These are phyloP conservation scores for Ascoidea asiatica DNA, from an alignment of 805 yeast species.

Conservation along the genomic window DNA sequence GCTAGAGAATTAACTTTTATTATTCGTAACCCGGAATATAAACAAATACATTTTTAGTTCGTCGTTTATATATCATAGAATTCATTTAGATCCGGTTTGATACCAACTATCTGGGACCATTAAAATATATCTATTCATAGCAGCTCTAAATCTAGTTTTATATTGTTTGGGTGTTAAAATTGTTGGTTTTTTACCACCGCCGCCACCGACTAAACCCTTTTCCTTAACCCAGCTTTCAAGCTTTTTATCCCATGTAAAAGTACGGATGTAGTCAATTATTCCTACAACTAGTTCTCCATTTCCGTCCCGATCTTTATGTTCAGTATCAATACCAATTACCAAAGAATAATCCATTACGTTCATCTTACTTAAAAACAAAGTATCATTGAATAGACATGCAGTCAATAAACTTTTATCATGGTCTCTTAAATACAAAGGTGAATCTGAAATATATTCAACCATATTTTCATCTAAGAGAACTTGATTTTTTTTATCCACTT, in stretches of 20 bases:
- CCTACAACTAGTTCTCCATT: constrained; percentile 75
- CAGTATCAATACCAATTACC: constrained; percentile 78
- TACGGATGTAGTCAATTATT: constrained; percentile 83
- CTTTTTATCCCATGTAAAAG: constrained; percentile 98
- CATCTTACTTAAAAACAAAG: constrained; percentile 87
- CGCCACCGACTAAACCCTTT: constrained; percentile 74
- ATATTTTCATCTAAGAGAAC: constrained; percentile 92
- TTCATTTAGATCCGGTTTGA: too few species aligned
- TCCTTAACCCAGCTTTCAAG: constrained; percentile 98
- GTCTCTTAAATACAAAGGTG: constrained; percentile 88
- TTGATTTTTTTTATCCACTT: constrained; percentile 91
- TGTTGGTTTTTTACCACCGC: constrained; percentile 86
- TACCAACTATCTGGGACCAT: constrained; percentile 67
- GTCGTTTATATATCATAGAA: too few species aligned
- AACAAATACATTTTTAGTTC: too few species aligned
- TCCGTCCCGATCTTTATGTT: constrained; percentile 25
- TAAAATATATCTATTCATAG: constrained; percentile 89
- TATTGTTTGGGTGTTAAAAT: constrained; percentile 96
- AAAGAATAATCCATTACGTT: constrained; percentile 97
- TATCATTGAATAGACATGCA: constrained; percentile 91
- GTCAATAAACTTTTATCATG: constrained; percentile 76
- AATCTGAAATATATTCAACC: constrained; percentile 95
- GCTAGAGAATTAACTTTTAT: too few species aligned
- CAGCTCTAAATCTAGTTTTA: constrained; percentile 86
- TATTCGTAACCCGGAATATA: too few species aligned